Conservation (phyloP, 345 rosid genomes). For the Eutrema yunnanense region DNA sequence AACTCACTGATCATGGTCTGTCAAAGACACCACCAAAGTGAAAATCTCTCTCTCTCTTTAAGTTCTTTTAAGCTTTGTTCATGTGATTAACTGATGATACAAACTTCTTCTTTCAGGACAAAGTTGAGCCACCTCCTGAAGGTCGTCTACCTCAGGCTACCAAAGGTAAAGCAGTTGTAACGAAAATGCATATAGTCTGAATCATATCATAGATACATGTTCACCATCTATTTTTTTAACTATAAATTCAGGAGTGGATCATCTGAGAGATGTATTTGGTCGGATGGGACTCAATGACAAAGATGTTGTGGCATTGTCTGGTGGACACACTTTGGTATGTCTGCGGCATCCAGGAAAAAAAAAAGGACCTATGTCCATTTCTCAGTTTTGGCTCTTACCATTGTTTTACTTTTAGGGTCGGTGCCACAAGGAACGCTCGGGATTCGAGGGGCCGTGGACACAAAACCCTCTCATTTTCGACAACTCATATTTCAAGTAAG, state of each 20-base stretch:
- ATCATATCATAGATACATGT: too few relatives aligned
- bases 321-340: conserved; percentile 79
- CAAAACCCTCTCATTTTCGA: conserved; percentile 76
- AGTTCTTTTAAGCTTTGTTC: not conserved
- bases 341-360: not conserved
- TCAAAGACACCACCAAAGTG: not conserved
- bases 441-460: conserved; percentile 95
- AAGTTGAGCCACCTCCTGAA: conserved; percentile 72
- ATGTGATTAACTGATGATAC: not conserved
- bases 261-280: conserved; percentile 77
- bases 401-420: conserved; percentile 50
- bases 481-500: conserved; percentile 81
- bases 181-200: too few relatives aligned
- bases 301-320: conserved; percentile 84
- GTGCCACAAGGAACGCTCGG: conserved; percentile 93
- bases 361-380: not conserved
- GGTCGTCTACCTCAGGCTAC: conserved; percentile 89
- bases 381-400: not conserved
- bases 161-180: conserved; percentile 38
- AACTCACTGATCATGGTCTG: not conserved
- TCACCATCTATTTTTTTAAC: not conserved
- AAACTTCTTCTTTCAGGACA: conserved; percentile 48
- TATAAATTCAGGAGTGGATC: conserved; percentile 56
- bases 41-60: not conserved
- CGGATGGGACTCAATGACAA: conserved; percentile 82